Base-by-base conservation (phyloP, 2,329 filamentous ascomycete genomes). In the Penicillium griseofulvum region DNA sequence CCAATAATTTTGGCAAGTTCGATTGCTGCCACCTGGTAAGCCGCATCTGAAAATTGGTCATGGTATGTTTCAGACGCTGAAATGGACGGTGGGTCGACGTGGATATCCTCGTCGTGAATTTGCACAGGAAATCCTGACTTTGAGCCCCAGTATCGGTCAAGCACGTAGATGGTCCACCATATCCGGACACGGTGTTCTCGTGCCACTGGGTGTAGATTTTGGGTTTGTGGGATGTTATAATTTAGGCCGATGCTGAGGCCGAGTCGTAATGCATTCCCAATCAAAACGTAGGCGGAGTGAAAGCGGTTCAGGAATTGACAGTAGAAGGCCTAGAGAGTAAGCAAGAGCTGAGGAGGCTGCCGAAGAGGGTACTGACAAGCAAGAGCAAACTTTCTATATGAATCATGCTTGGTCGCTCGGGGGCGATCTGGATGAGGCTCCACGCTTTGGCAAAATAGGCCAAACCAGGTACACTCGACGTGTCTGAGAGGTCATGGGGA, bases 91-190 rank as follows among this genome's bases (percentile, higher is more conserved):
- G 70, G 52, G 16, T 72, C 67, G 14, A 70, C 67, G 37, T 71
- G 62, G 8, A 74, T 78, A 26, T 79, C 78, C 9, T 76, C 70
- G 33, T 81, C 78, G 6, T 71, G 69, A 4, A 81, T 73, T n/a
- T 76, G 74, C 0, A 76, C 67, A 0, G 79, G 77, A 42, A 78
- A 75, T 0, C 78, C 77, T 0, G 77, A 65, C 44, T 79, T 77
- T 0, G 76, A 75, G 1, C 75, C 74, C 65, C 71, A 78, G 63
- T 80, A 73, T 1, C 78, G 71, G 39, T 71, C 69, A 24, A 67
- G 65, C 8, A 69, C 60, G 37, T 70, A 72, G 1, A 71, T 65
- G 8, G 65, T 58, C 69, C 69, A 71, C 68, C 69, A 71, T 10
- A 71, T 56, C 0, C 68, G 62, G 19, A 68, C 60, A 1, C 68